Evolutionary conservation across 306 rosid genomes (phyloP), one percentile per base, ranked within the genome.

Genomic region (Casuarina equisetifolia): DNA sequence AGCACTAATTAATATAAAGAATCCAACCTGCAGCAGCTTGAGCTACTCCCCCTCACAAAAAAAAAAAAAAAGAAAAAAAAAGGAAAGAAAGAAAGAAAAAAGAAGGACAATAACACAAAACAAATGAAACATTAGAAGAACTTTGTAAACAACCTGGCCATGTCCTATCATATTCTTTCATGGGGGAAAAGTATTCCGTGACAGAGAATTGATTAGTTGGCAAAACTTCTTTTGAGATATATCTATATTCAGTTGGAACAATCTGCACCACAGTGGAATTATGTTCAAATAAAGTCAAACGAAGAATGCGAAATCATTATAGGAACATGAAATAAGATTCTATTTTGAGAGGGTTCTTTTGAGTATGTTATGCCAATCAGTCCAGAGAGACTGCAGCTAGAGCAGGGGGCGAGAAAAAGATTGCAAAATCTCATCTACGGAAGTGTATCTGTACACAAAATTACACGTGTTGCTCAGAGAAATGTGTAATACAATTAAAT

Each of bases 191-290:
- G 81, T 96, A 96, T 86, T 96, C 99, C 6, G 99, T 87, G 77
- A 96, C 99, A 9, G 99, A 96, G 84, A 92, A 96, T 79, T 96
- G 99, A 82, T 96, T 96, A 48, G 99, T 96, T 39, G 99, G 91
- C 78, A 96, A 82, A 78, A 96, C 94, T 84, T 92, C 94, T 83
- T 90, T 96, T 39, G 92, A 92, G 79, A 91, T 84, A 74, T 92
- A 96, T 81, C 86, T 87, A 72, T 96, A 92, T 78, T 96, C 98
- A 35, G 99, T 96, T 9, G 98, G 99, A 79, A 96, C 98, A 80
- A 96, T 82, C 99, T 96, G 96, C 91, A 87, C 66, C 40, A 72
- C 73, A 78, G 35, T 13, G 25, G 64, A 75, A 73, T 15, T 66
- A 20, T 71, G 50, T 9, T 42, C 49, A 40, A 3, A 66, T 7